These are phyloP conservation scores for Thermomyces lanuginosus DNA, from an alignment of 2,329 filamentous ascomycete genomes.

Conservation along the genomic window DNA sequence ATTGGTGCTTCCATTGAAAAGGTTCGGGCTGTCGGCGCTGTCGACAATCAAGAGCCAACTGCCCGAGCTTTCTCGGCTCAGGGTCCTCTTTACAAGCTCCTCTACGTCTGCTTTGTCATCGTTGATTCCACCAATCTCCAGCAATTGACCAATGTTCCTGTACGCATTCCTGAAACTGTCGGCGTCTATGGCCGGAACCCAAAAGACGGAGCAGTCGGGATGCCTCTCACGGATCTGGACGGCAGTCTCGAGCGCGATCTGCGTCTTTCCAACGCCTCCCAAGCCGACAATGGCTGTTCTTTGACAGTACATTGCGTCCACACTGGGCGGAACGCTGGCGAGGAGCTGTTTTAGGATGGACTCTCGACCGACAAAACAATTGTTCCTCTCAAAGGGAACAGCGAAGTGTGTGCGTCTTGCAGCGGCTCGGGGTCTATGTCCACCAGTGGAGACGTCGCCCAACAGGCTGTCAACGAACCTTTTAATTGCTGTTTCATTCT, in stretches of 20 bases:
- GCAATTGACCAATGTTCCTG: not conserved
- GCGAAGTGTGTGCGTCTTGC: too few species aligned
- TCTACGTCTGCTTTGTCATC: constrained; percentile 3
- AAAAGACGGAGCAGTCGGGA: constrained; percentile 2
- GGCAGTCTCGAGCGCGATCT: constrained; percentile 7
- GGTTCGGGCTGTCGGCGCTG: constrained; percentile 13
- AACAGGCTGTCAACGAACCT: too few species aligned
- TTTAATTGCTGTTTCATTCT: too few species aligned
- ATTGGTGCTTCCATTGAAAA: not conserved
- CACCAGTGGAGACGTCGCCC: too few species aligned
- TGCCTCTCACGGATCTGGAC: constrained; percentile 1
- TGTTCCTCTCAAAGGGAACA: too few species aligned
- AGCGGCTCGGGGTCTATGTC: too few species aligned
- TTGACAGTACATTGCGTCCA: too few species aligned
- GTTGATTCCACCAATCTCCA: not conserved
- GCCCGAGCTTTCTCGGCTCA: constrained; percentile 6
- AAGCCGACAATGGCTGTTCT: constrained; percentile 3
- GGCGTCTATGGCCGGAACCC: constrained; percentile 1
- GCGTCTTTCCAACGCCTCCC: constrained; percentile 9
- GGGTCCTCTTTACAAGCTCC: constrained; percentile 3
- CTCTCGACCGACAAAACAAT: too few species aligned
- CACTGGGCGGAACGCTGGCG: not conserved
- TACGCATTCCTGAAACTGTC: constrained; percentile 1
- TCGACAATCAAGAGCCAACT: constrained; percentile 16
- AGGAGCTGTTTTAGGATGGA: not conserved